Evolutionary conservation across 169 alveolate species (phyloP), one percentile per base, ranked within the genome.

Genomic region (Theileria sp.): DNA sequence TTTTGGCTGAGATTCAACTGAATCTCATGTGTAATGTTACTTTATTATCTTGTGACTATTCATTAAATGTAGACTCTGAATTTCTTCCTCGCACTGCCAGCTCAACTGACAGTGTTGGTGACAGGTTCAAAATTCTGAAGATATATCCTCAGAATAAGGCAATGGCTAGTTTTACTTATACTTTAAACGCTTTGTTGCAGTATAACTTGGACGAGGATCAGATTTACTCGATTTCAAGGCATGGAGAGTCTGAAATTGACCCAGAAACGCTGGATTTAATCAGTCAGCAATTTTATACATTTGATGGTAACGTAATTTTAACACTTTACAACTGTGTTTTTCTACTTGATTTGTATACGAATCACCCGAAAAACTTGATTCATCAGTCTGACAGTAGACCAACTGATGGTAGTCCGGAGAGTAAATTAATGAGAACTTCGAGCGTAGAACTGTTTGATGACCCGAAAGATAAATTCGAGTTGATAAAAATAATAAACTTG

Each of bases 61-160:
- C 51, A 26, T 21, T 64, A 19, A 64, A 15, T 15, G 49, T 64
- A 28, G 44, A 32, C 34, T 64, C 23, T n/a, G 9, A 21, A 21
- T 30, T n/a, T 21, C 50, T 64, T 32, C 72, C 72, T 8, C 23
- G 26, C 6, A 21, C 32, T 0, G 7, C 38, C 0, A 21, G 5
- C 7, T 5, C 54, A 64, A 32, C 3, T 17, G 15, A 64, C 1
- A 13, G 51, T 1, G 72, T 10, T 44, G 8, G 54, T 3, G 54
- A 44, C 8, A 15, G 50, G 32, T 64, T 64, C 19, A 64, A 19
- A 64, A 23, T 64, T 17, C 19, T 64, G 50, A 23, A 64, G 19
- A 23, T 21, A 3, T 30, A 64, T 64, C 72, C 72, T 32, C 72
- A 64, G 72, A 64, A 64, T 23, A 64, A 64, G 72, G 36, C 25